These are phyloP conservation scores for Nidularia sp. DNA, from an alignment of 768 basidiomycete species.

Conservation along the genomic window DNA sequence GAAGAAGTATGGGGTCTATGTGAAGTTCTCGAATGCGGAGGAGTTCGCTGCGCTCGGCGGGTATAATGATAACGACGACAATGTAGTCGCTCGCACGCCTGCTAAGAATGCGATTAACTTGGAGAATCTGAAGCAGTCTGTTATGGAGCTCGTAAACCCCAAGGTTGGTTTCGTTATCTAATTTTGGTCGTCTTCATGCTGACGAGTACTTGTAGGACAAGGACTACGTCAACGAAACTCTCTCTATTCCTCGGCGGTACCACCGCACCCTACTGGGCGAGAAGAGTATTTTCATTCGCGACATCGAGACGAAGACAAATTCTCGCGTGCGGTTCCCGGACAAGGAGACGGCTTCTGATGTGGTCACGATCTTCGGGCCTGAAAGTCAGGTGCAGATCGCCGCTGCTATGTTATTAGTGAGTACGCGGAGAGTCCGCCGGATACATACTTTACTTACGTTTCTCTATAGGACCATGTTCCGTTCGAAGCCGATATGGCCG, in stretches of 20 bases:
- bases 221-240: slow-evolving; percentile 91
- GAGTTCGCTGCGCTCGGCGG: slow-evolving; percentile 94
- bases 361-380: slow-evolving; percentile 94
- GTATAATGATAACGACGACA: slow-evolving; percentile 96
- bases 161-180: slow-evolving; percentile 55
- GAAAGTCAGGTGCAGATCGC: slow-evolving; percentile 97
- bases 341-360: slow-evolving; percentile 91
- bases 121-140: slow-evolving; percentile 90
- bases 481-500: slow-evolving; percentile 91
- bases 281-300: slow-evolving; percentile 94
- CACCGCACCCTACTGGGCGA: slow-evolving; percentile 94
- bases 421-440: slow-evolving; percentile 18
- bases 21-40: slow-evolving; percentile 98
- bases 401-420: slow-evolving; percentile 88
- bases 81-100: slow-evolving; percentile 96
- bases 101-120: slow-evolving; percentile 96
- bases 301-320: slow-evolving; percentile 96
- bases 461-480: slow-evolving; percentile 83
- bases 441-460: neutral
- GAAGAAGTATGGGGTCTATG: slow-evolving; percentile 99
- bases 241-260: slow-evolving; percentile 91
- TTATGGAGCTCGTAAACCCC: slow-evolving; percentile 96
- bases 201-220: slow-evolving; percentile 65
- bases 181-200: slow-evolving; percentile 1
- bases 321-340: slow-evolving; percentile 90